Base-by-base conservation (phyloP, 2,329 filamentous ascomycete species). In the Eutypa lata region DNA sequence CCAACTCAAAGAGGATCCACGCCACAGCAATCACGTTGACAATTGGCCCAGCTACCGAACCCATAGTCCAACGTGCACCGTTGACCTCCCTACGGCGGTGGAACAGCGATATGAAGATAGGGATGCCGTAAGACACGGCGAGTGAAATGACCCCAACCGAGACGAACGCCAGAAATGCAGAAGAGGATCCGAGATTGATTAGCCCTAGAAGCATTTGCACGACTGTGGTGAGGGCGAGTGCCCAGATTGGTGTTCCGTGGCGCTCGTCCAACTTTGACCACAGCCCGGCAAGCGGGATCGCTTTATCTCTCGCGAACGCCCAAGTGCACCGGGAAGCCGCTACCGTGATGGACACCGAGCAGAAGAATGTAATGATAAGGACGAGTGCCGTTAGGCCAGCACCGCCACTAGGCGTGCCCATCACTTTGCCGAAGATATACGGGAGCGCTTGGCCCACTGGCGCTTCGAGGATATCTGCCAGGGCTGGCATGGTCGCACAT, bases 281-380 rank as follows among this genome's bases (percentile, higher is more conserved):
- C n/a, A 73, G 52, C 3, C 65, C 58, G 5, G 76, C 76, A 7
- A 79, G 69, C 2, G 81, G 81, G 45, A 84, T 79, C 43, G 79
- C 80, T 40, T 76, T 76, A 60, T 84, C 81, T 55, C 81, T 76
- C 35, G 81, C 82, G 58, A 88, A 86, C 7, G 84, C 85, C 73
- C 86, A 82, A 2, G 82, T 86, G 66, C 83, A 86, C 37, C 86
- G 80, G 37, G 83, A 87, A 1, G 85, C 79, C 4, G 86, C 83
- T 11, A 87, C 86, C 3, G 85, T 86, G 65, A 87, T 86, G 21
- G 83, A 84, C 42, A 87, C 82, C 48, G 80, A 81, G 63, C 81
- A 84, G 63, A 83, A 76, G 44, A 84, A 64, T 18, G 78, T 81
- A 51, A 84, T 76, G 35, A 83, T 72, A 46, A 84, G 72, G 31